Percentiles rank a stretch among this genome's conserved stretches.
Evolutionary conservation across 2,329 filamentous ascomycete species (phyloP).

Genomic region (Bretziella fagacearum): DNA sequence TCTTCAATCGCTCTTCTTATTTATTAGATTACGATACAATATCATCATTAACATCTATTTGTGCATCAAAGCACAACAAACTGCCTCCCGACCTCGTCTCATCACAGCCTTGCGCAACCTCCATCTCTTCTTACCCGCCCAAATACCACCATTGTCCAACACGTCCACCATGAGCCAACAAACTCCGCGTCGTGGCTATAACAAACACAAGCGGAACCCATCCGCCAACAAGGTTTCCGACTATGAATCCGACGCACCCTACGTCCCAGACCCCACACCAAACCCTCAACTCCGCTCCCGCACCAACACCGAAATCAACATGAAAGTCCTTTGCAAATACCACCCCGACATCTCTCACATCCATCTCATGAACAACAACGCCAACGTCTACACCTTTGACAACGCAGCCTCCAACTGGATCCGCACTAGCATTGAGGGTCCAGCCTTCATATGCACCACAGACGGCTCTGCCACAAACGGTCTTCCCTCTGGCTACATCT

Average conservation of each 20-base stretch:
- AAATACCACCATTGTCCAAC: neutral
- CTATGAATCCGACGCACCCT: slow-evolving; percentile 48
- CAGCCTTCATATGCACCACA: slow-evolving; percentile 49
- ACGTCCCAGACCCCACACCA: slow-evolving; percentile 28
- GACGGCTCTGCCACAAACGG: neutral
- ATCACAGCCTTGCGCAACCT: neutral
- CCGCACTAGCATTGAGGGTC: slow-evolving; percentile 71
- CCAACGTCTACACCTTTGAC: slow-evolving; percentile 69
- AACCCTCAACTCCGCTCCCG: slow-evolving; percentile 36
- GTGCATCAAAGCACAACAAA: too few species aligned
- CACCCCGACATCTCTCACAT: slow-evolving; percentile 57
- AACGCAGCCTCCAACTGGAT: slow-evolving; percentile 55
- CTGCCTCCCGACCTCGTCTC: too few species aligned
- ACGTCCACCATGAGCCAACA: slow-evolving; percentile 26
- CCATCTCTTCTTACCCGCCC: neutral
- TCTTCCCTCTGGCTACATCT: slow-evolving; percentile 33
- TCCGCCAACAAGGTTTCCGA: slow-evolving; percentile 32
- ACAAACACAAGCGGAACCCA: slow-evolving; percentile 25
- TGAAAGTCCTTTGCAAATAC: slow-evolving; percentile 67
- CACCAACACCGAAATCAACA: slow-evolving; percentile 73
- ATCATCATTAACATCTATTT: neutral
- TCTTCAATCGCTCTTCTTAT: too few species aligned
- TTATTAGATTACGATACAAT: too few species aligned
- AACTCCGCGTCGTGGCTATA: slow-evolving; percentile 24
- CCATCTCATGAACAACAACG: slow-evolving; percentile 66